Evolutionary conservation across 495 filamentous ascomycete species (phyloP), one percentile per base, ranked within the genome.

Genomic region (Aspergillus bridgeri): DNA sequence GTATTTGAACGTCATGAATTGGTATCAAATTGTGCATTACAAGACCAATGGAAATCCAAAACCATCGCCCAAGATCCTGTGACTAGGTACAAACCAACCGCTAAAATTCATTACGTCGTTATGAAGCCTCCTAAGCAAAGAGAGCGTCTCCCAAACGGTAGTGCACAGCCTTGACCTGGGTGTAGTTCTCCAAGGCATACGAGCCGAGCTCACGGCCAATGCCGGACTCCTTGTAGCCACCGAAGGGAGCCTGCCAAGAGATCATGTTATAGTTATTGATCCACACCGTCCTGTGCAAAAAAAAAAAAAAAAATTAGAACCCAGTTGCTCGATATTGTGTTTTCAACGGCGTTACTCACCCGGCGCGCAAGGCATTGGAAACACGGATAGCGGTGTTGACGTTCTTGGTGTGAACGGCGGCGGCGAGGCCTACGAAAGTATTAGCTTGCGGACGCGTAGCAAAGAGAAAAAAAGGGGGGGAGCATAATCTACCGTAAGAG

Each of bases 141-240:
- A 85, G 72, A 60, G 84, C 84, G 69, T 85, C 84, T 24, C 82
- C 83, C 59, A 87, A 73, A 61, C 82, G 75, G 69, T 83, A 84
- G 64, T 74, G 76, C 25, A 89, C 86, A 18, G 86, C 82, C 82
- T 89, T 89, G 62, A 82, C 74, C 78, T 98, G 89, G 44, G 87
- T 92, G 77, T 97, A 98, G 81, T 96, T 96, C 57, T 87, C 86
- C 49, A 98, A 75, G 7, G 92, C 94, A 53, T 88, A 92, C 80
- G 96, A 91, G 61, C 94, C 94, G 38, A 98, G 81, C 76, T 98
- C 94, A 64, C 94, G 89, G 57, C 94, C 94, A 54, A 97, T 86
- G 75, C 94, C 95, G 42, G 85, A 90, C 78, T 91, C 84, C 85
- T 96, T 96, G 85, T 81, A 98, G 48, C 92, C 92, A 73, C 92